A percentile compares a stretch with the other conserved stretches of the same genome.
Evolutionary conservation across 345 rosid genomes (phyloP).

Genomic region (Eucalyptus sp.): DNA sequence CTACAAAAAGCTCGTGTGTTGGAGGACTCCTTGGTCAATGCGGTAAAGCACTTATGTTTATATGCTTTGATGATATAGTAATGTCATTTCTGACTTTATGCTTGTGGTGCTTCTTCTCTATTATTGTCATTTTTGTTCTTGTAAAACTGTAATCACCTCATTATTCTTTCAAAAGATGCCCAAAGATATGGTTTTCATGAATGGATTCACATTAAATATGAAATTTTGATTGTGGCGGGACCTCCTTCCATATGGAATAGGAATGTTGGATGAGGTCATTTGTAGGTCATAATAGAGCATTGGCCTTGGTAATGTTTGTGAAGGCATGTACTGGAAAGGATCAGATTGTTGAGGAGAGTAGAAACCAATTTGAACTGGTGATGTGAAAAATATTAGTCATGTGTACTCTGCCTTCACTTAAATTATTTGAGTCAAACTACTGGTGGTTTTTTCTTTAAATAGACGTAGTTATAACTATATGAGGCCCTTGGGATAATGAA

Average conservation of each 20-base stretch:
- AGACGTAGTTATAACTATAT: background rate
- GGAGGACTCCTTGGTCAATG: conserved; percentile 40
- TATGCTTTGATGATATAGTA: background rate
- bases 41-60: conserved; percentile 14
- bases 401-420: background rate
- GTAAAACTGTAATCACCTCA: background rate
- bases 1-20: conserved; percentile 71
- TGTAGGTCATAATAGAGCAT: background rate
- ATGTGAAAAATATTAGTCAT: background rate
- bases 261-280: background rate
- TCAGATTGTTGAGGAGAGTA: background rate
- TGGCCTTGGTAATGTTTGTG: background rate
- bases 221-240: background rate
- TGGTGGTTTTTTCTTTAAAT: background rate
- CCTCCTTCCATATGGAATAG: background rate
- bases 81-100: background rate
- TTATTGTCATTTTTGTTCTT: background rate
- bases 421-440: background rate
- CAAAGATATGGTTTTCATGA: background rate
- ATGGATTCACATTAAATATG: background rate
- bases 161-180: background rate
- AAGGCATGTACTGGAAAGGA: background rate
- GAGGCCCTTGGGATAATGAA: background rate
- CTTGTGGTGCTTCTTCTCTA: background rate
- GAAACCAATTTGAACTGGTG: background rate